A percentile compares a stretch with the other conserved stretches of the same genome.
phyloP scores from a whole-genome alignment of 306 rosid species.

The Delonix regia region DNA sequence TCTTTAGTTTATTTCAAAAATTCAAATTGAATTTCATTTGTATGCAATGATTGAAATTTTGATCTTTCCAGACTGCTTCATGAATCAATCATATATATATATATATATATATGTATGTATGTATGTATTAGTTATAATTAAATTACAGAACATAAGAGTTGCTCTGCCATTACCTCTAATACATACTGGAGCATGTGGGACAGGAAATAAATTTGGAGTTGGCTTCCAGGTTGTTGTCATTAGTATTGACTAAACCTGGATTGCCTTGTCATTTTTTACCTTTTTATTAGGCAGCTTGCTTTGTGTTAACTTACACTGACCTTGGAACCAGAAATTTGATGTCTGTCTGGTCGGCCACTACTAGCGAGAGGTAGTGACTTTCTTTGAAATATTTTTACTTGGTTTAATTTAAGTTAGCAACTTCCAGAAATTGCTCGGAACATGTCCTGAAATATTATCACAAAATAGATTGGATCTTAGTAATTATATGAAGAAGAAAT shows the following conservation, averaged over 20 bases:
- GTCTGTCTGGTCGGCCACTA: background rate
- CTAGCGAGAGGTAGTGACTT: background rate
- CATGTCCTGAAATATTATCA: conserved; percentile 27
- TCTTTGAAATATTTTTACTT: background rate
- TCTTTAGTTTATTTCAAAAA: background rate
- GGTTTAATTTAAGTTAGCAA: background rate
- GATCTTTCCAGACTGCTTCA: conserved; percentile 1
- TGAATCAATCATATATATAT: background rate
- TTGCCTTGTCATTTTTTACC: background rate
- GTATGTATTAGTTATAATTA: background rate
- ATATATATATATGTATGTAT: too few relatives aligned
- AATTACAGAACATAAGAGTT: background rate
- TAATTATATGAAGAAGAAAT: conserved; percentile 25
- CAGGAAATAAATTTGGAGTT: background rate
- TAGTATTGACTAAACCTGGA: background rate
- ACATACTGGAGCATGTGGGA: background rate
- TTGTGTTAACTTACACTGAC: background rate
- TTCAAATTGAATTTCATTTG: background rate
- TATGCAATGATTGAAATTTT: background rate
- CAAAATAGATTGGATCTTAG: conserved; percentile 16
- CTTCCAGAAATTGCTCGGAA: conserved; percentile 1
- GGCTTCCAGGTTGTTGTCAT: background rate
- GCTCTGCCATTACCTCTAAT: background rate
- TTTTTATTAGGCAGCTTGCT: background rate
- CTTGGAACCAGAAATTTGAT: background rate